These are phyloP conservation scores for Aspergillus avenaceus DNA, from an alignment of 495 filamentous ascomycete species.

Conservation along the genomic window DNA sequence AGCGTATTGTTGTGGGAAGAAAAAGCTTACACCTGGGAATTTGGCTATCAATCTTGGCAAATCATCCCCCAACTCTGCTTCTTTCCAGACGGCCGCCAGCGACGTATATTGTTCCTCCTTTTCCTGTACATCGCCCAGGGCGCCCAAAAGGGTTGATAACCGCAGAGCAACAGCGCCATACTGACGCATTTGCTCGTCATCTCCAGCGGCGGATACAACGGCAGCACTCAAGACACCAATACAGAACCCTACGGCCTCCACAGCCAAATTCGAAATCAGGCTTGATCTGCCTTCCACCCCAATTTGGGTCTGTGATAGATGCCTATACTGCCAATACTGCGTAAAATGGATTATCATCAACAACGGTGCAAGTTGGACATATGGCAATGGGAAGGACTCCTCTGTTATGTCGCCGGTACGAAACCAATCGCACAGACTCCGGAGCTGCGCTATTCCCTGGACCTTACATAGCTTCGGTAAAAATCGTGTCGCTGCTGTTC, in stretches of 20 bases:
- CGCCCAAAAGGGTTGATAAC: slow-evolving; percentile 31
- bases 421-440: slow-evolving; percentile 22
- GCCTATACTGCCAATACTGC: slow-evolving; percentile 22
- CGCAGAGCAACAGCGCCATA: slow-evolving; percentile 38
- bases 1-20: slow-evolving; percentile 22
- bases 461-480: slow-evolving; percentile 22
- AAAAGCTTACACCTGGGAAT: slow-evolving; percentile 14
- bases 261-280: slow-evolving; percentile 1
- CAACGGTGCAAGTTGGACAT: slow-evolving; percentile 33
- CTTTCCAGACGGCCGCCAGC: slow-evolving; percentile 16
- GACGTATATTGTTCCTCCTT: slow-evolving; percentile 16
- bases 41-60: background rate
- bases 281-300: background rate
- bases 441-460: slow-evolving; percentile 18
- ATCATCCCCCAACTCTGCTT: background rate
- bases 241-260: slow-evolving; percentile 42
- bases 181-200: slow-evolving; percentile 19
- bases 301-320: background rate
- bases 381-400: slow-evolving; percentile 20
- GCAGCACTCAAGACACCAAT: slow-evolving; percentile 39
- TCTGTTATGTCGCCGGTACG: slow-evolving; percentile 13
- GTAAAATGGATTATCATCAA: slow-evolving; percentile 31
- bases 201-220: slow-evolving; percentile 27
- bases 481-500: slow-evolving; percentile 13
- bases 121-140: slow-evolving; percentile 42